Evolutionary conservation across 2,329 filamentous ascomycete species (phyloP).

Genomic region (Corniculantispora saksenae): DNA sequence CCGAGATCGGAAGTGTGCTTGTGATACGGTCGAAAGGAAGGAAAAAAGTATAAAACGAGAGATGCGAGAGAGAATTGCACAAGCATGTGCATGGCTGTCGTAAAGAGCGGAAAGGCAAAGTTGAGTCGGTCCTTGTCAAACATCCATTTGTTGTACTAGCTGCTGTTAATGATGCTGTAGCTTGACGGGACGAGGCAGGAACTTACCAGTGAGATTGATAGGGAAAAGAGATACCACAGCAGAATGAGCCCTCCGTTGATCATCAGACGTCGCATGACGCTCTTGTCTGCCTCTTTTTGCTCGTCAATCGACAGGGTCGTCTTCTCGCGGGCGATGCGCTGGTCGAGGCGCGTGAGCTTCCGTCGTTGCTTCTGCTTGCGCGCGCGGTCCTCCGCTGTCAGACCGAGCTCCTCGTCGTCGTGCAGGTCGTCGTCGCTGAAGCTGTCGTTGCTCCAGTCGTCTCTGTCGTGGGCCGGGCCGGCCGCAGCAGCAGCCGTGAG

Average conservation of each 20-base stretch:
- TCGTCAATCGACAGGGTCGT: slow-evolving; percentile 67
- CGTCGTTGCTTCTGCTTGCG: slow-evolving; percentile 67
- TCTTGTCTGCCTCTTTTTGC: slow-evolving; percentile 73
- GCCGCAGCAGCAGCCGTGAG: slow-evolving; percentile 23
- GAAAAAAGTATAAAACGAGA: slow-evolving; percentile 78
- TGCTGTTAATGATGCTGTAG: slow-evolving; percentile 43
- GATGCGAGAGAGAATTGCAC: slow-evolving; percentile 85
- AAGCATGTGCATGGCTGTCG: slow-evolving; percentile 91
- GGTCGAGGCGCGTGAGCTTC: slow-evolving; percentile 68
- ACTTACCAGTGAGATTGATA: slow-evolving; percentile 86
- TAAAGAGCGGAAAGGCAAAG: slow-evolving; percentile 94
- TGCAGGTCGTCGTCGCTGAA: slow-evolving; percentile 72
- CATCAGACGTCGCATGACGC: slow-evolving; percentile 66
- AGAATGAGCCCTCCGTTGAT: slow-evolving; percentile 81
- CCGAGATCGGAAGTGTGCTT: slow-evolving; percentile 49
- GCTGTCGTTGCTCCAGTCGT: slow-evolving; percentile 50
- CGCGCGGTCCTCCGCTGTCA: slow-evolving; percentile 72
- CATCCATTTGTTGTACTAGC: slow-evolving; percentile 99
- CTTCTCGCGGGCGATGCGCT: slow-evolving; percentile 63
- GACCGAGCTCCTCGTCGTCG: slow-evolving; percentile 86
- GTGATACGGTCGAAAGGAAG: slow-evolving; percentile 72
- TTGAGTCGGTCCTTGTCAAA: slow-evolving; percentile 82
- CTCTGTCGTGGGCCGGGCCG: slow-evolving; percentile 30
- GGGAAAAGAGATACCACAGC: slow-evolving; percentile 87
- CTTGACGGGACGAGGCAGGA: neutral